Evolutionary conservation across 352 stramenopile species (phyloP), one percentile per base, ranked within the genome.

Genomic region (Globisporangium nagaii): DNA sequence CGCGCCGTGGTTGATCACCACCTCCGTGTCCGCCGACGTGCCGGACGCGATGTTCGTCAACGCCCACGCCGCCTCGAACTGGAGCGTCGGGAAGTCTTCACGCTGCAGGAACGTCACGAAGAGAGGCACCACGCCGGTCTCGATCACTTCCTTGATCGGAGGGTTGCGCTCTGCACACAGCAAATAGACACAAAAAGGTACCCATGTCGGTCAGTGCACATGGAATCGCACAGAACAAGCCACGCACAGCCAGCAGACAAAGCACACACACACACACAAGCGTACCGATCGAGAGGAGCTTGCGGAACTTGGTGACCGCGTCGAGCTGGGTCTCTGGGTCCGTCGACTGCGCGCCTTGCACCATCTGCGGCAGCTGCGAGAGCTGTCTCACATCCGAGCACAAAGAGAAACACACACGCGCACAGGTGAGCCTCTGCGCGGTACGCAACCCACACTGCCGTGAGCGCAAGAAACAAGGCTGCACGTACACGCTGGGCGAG

Each of bases 11-110:
- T 98, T 86, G 69, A 99, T 98, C 19, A 99, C 96, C 19, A 98
- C 92, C 44, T 97, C 88, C 1, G 98, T 99, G 72, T 99, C 95
- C 13, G 99, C 87, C 17, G 92, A 98, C 12, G 97, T 99, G 46
- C 97, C 97, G 13, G 93, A 99, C 10, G 97, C 97, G 62, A 99
- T 99, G 68, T 99, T 99, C 22, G 98, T 99, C 4, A 99, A 75
- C 15, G 97, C 97, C 98, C 98, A 99, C 6, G 98, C 97, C 10
- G 97, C 95, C 70, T 99, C 97, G 62, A 99, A 99, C 74, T 99
- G 97, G 35, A 93, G 65, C 45, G 73, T 79, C 34, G 79, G 79
- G 50, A 95, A 98, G 63, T 98, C 93, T 53, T 98, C 90, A 37
- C 90, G 83, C 66, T 98, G 79, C 48, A 99, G 79, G 71, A 99